phyloP scores from a whole-genome alignment of 2,329 filamentous ascomycete genomes.

The Huntiella bhutanensis region DNA sequence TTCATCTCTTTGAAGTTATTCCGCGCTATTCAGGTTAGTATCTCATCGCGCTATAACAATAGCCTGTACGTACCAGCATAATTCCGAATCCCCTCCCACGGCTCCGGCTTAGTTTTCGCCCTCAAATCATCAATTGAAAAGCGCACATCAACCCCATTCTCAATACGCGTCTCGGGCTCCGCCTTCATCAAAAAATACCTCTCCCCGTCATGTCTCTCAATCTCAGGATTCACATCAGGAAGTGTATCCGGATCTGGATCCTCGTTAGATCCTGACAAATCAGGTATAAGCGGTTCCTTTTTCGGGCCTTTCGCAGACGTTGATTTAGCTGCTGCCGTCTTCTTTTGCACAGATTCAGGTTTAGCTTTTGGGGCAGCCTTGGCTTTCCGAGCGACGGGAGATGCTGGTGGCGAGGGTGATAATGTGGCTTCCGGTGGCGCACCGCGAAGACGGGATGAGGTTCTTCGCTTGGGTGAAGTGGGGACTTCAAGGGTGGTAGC shows the following conservation, averaged over 20 bases:
- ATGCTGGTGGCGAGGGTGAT: neutral
- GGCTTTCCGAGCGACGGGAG: neutral
- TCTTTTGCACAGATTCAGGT: neutral
- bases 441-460: conserved; percentile 6
- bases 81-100: conserved; percentile 62
- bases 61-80: conserved; percentile 23
- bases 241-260: conserved; percentile 19
- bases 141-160: conserved; percentile 72
- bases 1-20: conserved; percentile 90
- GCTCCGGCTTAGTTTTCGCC: conserved; percentile 54
- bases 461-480: conserved; percentile 6
- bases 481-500: neutral
- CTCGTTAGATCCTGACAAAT: conserved; percentile 13
- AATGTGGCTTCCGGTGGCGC: neutral
- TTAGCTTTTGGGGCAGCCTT: neutral
- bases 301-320: neutral
- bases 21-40: conserved; percentile 32
- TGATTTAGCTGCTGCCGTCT: neutral
- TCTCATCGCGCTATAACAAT: too few relatives aligned
- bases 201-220: conserved; percentile 22
- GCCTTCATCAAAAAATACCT: conserved; percentile 72
- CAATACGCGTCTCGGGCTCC: conserved; percentile 69
- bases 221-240: conserved; percentile 21
- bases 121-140: conserved; percentile 88
- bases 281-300: conserved; percentile 1